Evolutionary conservation across 208 protist species (phyloP), one percentile per base, ranked within the genome.

Genomic region (Leishmania guyanensis): DNA sequence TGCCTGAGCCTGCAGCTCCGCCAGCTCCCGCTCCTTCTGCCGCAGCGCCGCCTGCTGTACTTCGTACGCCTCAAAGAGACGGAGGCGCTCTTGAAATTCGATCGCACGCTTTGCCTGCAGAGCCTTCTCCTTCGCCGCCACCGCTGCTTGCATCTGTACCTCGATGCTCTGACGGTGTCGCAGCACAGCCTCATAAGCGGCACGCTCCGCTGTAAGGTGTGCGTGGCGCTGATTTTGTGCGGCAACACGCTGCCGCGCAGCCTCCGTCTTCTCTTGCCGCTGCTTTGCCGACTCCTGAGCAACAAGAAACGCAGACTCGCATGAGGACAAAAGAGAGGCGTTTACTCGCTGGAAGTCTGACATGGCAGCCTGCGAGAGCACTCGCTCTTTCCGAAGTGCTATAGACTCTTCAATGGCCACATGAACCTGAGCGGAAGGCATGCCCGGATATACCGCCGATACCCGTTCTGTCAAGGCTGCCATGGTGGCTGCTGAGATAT

Each of bases 31-130:
- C 80, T 97, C 88, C 78, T 91, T 90, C 76, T 93, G 81, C 22
- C 82, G 75, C 54, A 92, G 51, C 36, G 82, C 75, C 9, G 58
- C 33, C 46, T 87, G 86, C 77, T 88, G 83, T 46, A 76, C 78
- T 75, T 88, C 71, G 77, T 92, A 96, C 26, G 76, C 78, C 17
- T 80, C 80, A 17, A 96, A 84, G 3, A 84, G 81, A 16, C 78
- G 78, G 46, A 97, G 84, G 22, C 94, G 91, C 50, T 87, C 80
- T 75, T 95, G 92, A 69, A 94, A 91, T 81, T 97, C 91, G 17
- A 84, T 65, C 43, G 84, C 83, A 33, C 73, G 83, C 68, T 85
- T 84, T 36, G 79, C 78, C 48, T 86, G 81, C 14, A 87, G 79
- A 43, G 82, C 90, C 8, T 85, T 83, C n/a, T 51, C 81, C 66